Evolutionary conservation across 768 basidiomycete species (phyloP).

Genomic region (Wakefieldia striispora): DNA sequence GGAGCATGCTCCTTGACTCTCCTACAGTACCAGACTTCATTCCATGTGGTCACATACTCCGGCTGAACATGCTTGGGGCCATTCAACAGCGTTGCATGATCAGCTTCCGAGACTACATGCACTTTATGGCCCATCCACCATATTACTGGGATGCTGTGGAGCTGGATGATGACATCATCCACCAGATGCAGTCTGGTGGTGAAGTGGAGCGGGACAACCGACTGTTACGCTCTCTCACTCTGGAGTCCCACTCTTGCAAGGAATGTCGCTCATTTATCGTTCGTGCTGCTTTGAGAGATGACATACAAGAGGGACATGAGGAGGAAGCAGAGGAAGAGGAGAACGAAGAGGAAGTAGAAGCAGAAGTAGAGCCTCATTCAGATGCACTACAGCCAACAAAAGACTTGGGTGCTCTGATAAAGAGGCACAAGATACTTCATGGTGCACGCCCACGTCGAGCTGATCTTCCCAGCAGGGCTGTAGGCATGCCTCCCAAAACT

Average conservation of each 20-base stretch:
- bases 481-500: neutral
- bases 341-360: neutral
- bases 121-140: neutral
- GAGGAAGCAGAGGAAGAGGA: neutral
- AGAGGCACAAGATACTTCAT: neutral
- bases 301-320: too few species aligned
- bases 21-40: neutral
- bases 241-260: neutral
- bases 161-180: neutral
- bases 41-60: slow-evolving; percentile 1
- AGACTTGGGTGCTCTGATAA: neutral
- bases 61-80: neutral
- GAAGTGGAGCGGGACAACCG: neutral
- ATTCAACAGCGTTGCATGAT: neutral
- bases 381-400: neutral
- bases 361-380: neutral
- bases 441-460: neutral
- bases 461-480: neutral
- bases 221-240: neutral
- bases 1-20: neutral
- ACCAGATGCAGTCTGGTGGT: neutral
- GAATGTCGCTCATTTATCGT: neutral
- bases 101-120: neutral
- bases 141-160: neutral
- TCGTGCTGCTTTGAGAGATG: too few species aligned